A percentile compares a stretch with the other conserved stretches of the same genome.
phyloP scores from a whole-genome alignment of 2,329 filamentous ascomycete species.

The Ophiosphaerella korrae region DNA sequence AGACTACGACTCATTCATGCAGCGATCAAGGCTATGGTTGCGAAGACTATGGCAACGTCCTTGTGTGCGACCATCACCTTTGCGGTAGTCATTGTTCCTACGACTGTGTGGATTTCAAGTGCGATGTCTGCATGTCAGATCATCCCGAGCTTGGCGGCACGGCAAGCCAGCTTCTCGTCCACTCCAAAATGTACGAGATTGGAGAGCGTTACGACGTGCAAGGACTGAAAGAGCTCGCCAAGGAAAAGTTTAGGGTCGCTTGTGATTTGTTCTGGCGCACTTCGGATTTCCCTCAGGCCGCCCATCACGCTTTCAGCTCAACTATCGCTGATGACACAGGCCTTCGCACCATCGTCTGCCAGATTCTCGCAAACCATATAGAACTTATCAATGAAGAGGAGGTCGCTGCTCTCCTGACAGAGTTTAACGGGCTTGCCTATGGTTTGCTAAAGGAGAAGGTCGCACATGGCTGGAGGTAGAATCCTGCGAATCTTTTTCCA shows the following conservation, averaged over 20 bases:
- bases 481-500: too few species aligned
- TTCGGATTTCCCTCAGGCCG: constrained; percentile 27
- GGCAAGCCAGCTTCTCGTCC: constrained; percentile 5
- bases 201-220: constrained; percentile 17
- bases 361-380: constrained; percentile 29
- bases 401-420: constrained; percentile 6
- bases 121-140: not conserved
- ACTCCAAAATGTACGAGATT: constrained; percentile 16
- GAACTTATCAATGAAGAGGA: constrained; percentile 9
- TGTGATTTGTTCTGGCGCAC: constrained; percentile 22
- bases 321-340: constrained; percentile 36
- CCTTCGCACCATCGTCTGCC: constrained; percentile 33
- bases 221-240: constrained; percentile 11
- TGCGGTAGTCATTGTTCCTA: constrained; percentile 20
- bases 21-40: not conserved
- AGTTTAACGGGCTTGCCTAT: constrained; percentile 9
- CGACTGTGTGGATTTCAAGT: not conserved
- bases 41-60: too few species aligned
- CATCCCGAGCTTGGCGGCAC: not conserved
- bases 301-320: constrained; percentile 26
- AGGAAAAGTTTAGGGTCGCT: constrained; percentile 10
- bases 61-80: not conserved
- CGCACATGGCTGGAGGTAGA: too few species aligned
- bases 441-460: constrained; percentile 1
- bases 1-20: not conserved